These are phyloP conservation scores for Oryza officinalis DNA, from an alignment of 176 grass and related monocot genomes.

Conservation along the genomic window DNA sequence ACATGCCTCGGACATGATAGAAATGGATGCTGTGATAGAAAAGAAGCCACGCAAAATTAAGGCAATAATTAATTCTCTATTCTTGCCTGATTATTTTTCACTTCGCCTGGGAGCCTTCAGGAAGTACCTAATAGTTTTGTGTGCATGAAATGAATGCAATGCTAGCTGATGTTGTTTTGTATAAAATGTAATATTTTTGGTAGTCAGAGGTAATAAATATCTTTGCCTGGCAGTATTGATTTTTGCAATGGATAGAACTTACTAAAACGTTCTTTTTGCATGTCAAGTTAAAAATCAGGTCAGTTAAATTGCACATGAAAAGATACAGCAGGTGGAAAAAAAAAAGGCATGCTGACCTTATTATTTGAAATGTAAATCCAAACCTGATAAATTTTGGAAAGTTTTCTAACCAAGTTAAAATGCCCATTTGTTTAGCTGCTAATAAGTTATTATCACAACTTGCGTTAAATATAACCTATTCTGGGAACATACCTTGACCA, in stretches of 20 bases:
- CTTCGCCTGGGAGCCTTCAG: neutral
- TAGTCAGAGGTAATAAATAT: neutral
- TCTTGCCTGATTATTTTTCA: slow-evolving; percentile 12
- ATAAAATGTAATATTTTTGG: slow-evolving; percentile 7
- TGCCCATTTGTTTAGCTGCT: slow-evolving; percentile 5
- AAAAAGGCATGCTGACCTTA: neutral
- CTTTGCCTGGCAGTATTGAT: slow-evolving; percentile 6
- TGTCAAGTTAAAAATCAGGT: neutral
- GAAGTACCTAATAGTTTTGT: slow-evolving; percentile 18
- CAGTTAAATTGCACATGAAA: slow-evolving; percentile 11
- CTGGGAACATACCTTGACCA: neutral
- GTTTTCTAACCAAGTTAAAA: neutral
- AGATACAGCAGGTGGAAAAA: neutral
- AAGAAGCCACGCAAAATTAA: slow-evolving; percentile 79
- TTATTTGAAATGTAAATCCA: slow-evolving; percentile 9
- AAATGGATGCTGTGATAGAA: slow-evolving; percentile 58
- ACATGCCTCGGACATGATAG: slow-evolving; percentile 56
- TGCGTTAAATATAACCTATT: neutral
- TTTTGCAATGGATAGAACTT: slow-evolving; percentile 3
- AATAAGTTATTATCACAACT: slow-evolving; percentile 27
- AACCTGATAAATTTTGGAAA: slow-evolving; percentile 2
- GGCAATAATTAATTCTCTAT: slow-evolving; percentile 45
- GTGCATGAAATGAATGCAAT: neutral
- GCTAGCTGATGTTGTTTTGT: slow-evolving; percentile 23
- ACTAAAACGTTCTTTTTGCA: neutral